phyloP scores from a whole-genome alignment of 2,329 filamentous ascomycete genomes.

The Metarhizium robertsii region DNA sequence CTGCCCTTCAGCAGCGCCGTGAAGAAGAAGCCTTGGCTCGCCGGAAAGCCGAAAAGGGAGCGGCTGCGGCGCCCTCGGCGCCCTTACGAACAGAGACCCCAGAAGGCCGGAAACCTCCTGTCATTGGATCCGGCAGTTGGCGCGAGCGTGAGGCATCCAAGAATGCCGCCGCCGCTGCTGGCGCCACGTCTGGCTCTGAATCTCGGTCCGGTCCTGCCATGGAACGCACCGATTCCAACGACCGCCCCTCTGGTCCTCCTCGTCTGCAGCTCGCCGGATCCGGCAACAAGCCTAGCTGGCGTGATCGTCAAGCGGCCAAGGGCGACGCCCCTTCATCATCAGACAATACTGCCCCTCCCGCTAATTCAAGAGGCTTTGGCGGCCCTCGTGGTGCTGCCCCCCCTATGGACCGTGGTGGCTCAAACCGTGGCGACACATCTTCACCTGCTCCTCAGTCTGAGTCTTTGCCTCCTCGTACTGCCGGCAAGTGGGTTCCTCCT shows the following conservation, averaged over 20 bases:
- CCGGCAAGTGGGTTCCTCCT: slow-evolving; percentile 52
- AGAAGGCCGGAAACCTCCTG: slow-evolving; percentile 23
- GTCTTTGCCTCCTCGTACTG: slow-evolving; percentile 39
- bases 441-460: slow-evolving; percentile 36
- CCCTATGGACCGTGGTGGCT: slow-evolving; percentile 33
- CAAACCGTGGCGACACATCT: slow-evolving; percentile 31
- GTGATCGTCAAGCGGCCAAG: slow-evolving; percentile 57
- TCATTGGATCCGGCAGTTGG: slow-evolving; percentile 31
- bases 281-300: slow-evolving; percentile 59
- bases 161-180: slow-evolving; percentile 17
- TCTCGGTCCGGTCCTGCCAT: slow-evolving; percentile 20
- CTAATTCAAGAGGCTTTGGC: slow-evolving; percentile 27
- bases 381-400: slow-evolving; percentile 22
- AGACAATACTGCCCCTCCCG: slow-evolving; percentile 36
- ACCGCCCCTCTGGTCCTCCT: slow-evolving; percentile 43
- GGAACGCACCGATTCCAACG: slow-evolving; percentile 39
- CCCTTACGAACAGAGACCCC: slow-evolving; percentile 14
- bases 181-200: slow-evolving; percentile 13
- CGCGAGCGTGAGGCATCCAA: slow-evolving; percentile 29
- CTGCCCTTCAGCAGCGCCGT: slow-evolving; percentile 64
- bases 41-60: slow-evolving; percentile 56
- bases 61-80: slow-evolving; percentile 14
- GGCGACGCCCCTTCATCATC: slow-evolving; percentile 22
- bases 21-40: slow-evolving; percentile 83
- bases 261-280: slow-evolving; percentile 50